A percentile compares a stretch with the other conserved stretches of the same genome.
Conservation (phyloP, 2,329 filamentous ascomycete species). For the Aspergillus glaucus region DNA sequence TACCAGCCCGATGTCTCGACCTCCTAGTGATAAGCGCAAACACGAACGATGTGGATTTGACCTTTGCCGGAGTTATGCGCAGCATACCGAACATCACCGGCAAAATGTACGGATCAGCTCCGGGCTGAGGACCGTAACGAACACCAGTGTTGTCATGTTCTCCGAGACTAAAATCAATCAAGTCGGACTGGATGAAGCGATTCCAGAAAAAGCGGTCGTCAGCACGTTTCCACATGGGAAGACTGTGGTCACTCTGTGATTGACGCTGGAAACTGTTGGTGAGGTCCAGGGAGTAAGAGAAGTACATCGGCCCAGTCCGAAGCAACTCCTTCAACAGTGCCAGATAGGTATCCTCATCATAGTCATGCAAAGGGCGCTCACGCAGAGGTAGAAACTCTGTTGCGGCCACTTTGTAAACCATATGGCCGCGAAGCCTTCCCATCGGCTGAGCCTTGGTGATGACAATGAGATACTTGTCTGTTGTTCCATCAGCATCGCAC, state of each 20-base stretch:
- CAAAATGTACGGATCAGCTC: conserved; percentile 83
- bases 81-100: conserved; percentile 96
- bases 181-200: conserved; percentile 78
- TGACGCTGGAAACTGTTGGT: conserved; percentile 97
- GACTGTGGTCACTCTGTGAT: conserved; percentile 62
- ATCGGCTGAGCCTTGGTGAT: conserved; percentile 92
- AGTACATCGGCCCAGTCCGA: conserved; percentile 86
- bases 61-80: conserved; percentile 75
- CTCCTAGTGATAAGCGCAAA: conserved; percentile 82
- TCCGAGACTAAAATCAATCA: conserved; percentile 78
- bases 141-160: conserved; percentile 41
- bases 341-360: conserved; percentile 90
- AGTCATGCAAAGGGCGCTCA: conserved; percentile 83
- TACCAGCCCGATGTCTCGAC: conserved; percentile 81
- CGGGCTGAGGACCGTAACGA: conserved; percentile 56
- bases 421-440: conserved; percentile 87
- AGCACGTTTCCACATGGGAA: conserved; percentile 81
- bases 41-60: conserved; percentile 79
- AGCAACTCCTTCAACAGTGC: conserved; percentile 73
- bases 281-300: conserved; percentile 93
- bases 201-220: conserved; percentile 99
- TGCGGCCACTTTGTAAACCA: conserved; percentile 85
- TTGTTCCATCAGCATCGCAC: conserved; percentile 11
- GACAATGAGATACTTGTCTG: conserved; percentile 91
- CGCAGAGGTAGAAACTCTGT: conserved; percentile 92